Base-by-base conservation (phyloP, 805 yeast species). In the Candida pseudoglaebosa region DNA sequence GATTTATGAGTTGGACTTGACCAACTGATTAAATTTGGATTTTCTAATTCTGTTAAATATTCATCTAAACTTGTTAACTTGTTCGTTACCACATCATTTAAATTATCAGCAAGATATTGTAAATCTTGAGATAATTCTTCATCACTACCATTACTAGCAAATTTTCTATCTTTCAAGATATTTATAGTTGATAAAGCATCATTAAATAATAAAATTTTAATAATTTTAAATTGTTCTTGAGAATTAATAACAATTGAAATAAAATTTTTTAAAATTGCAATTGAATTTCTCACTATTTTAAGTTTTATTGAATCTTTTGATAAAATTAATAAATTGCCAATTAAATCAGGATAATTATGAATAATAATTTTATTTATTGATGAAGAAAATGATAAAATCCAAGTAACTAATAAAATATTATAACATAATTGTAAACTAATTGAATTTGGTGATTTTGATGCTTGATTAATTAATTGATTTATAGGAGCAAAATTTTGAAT, bases 11-110 rank as follows among this genome's bases (percentile, higher is more conserved):
- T 89, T 38, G 99, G 98, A 2, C 95, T 82, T 2, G 71, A 54
- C 67, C 68, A 67, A 84, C 95, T 87, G 46, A 78, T 76, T 54
- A 93, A 75, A 42, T 76, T 73, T 43, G 85, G 84, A 41, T 90
- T 79, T 44, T 80, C 82, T 45, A 93, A 73, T 64, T 93, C 98
- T 34, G 87, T 79, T 52, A 77, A 70, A 59, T 91, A 93, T 59
- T 90, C 96, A 55, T 93, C 98, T 59, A 91, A 86, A 1, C 95
- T 88, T 4, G 97, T 83, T 68, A 93, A 76, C 48, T 77, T 79
- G 37, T 56, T 58, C 35, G 81, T 76, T 44, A 83, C 89, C 35
- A 87, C 82, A 20, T 79, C 84, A 45, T 78, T 79, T 47, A 91
- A 73, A n/a, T 70, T 67, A 24, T 71, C 77, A 41, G 71, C 65